Base-by-base conservation (phyloP, 495 filamentous ascomycete genomes). In the Monascus purpureus region DNA sequence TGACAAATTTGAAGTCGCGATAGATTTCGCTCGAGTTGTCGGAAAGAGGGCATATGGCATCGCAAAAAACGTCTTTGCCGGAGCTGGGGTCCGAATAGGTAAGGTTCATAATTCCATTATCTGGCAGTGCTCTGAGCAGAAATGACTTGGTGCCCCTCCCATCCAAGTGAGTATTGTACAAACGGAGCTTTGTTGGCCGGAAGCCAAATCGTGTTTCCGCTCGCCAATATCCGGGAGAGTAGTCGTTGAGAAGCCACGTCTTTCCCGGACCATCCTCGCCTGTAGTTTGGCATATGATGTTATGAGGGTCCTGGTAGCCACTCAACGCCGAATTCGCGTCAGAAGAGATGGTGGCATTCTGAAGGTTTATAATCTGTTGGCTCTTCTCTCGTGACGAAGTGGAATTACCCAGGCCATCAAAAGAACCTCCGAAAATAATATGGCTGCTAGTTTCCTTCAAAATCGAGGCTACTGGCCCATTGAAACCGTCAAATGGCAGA, bases 101-200 rank as follows among this genome's bases (percentile, higher is more conserved):
- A 41, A 97, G 68, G 52, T 96, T 95, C 81, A 96, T 84, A 48
- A 96, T 94, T 19, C 92, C 92, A 44, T 79, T 76, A 43, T 85
- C 73, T 4, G 85, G 84, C 18, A 85, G 54, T 13, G 81, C 76
- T 17, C 81, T 81, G 46, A 83, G 86, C 22, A 84, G 70, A 60
- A 82, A 97, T 11, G 72, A 73, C 53, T 80, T 76, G 6, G 90
- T 95, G 17, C 90, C 88, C 34, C 86, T 73, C 32, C 82, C 85
- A 50, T 85, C 75, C 31, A 76, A 65, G 39, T 83, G 77, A 7
- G 92, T 92, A 55, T 97, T 97, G 65, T 83, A 83, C 4, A 97
- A 63, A 13, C 86, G 73, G 22, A 97, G 51, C 48, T 85, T 93
- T 13, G 82, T 83, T 0, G 90, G 90, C 35, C 70, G 53, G 45